A percentile compares a stretch with the other conserved stretches of the same genome.
Conservation (phyloP, 2,329 filamentous ascomycete genomes). For the Colletotrichum musae region DNA sequence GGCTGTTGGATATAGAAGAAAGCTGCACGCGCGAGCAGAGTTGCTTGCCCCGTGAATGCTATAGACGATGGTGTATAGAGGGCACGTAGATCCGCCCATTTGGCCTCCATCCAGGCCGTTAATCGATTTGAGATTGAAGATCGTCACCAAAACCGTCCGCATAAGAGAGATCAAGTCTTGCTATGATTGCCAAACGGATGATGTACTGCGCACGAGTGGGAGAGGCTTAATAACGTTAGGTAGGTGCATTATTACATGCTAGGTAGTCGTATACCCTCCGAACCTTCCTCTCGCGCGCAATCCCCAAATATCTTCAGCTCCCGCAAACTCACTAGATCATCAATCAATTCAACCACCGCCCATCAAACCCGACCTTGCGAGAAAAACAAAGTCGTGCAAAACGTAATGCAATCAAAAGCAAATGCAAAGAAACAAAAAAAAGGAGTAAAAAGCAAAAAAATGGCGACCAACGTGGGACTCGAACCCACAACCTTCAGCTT, state of each 20-base stretch:
- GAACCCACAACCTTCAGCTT: constrained; percentile 42
- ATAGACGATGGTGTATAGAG: not conserved
- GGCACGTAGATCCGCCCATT: not conserved
- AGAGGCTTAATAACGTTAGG: too few relatives aligned
- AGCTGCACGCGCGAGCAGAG: not conserved
- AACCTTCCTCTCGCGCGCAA: too few relatives aligned
- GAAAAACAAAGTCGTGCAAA: not conserved
- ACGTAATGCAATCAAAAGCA: not conserved
- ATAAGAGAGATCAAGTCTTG: too few relatives aligned
- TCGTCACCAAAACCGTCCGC: not conserved
- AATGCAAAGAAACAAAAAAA: not conserved
- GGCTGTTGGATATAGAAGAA: too few relatives aligned
- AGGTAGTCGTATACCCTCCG: too few relatives aligned
- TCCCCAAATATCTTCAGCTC: too few relatives aligned
- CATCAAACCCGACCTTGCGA: rapidly evolving
- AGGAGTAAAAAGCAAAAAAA: not conserved
- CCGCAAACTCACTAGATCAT: too few relatives aligned
- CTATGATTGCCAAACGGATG: too few relatives aligned
- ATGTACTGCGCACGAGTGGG: too few relatives aligned
- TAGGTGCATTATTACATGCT: too few relatives aligned
- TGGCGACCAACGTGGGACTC: constrained; percentile 41
- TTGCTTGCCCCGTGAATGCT: too few relatives aligned
- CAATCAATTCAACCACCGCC: too few relatives aligned
- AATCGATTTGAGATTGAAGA: not conserved
- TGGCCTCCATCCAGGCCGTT: not conserved